Conservation (phyloP, 352 stramenopile genomes). For the Globisporangium recalcitrans region DNA sequence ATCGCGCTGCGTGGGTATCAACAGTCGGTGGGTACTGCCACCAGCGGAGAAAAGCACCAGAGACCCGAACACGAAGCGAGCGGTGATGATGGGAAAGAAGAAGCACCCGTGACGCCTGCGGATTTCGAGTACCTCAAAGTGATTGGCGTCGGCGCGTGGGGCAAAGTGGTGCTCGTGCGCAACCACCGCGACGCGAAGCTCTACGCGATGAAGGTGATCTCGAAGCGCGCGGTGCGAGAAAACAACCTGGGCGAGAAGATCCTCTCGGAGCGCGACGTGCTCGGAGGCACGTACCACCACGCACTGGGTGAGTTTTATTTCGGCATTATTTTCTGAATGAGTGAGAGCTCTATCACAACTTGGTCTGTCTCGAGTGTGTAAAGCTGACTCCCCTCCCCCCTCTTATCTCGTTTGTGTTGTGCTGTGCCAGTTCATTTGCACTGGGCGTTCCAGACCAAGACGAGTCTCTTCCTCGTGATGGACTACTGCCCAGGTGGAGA, state of each 20-base stretch:
- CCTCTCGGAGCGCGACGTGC: constrained; percentile 68
- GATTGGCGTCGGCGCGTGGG: constrained; percentile 85
- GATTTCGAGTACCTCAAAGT: constrained; percentile 89
- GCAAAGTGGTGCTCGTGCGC: constrained; percentile 74
- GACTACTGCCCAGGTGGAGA: constrained; percentile 79
- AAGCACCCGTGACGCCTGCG: constrained; percentile 23
- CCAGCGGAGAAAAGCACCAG: not conserved
- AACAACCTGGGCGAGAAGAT: constrained; percentile 53
- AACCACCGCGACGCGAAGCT: constrained; percentile 41
- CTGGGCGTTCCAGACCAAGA: constrained; percentile 71
- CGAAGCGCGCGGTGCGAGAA: constrained; percentile 46
- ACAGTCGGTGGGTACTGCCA: not conserved
- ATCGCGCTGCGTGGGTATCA: constrained; percentile 65
- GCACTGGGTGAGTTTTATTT: constrained; percentile 29
- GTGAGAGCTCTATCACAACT: not conserved
- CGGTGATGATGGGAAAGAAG: not conserved
- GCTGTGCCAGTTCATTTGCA: constrained; percentile 55
- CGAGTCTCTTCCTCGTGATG: constrained; percentile 71
- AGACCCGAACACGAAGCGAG: not conserved
- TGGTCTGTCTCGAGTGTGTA: too few relatives aligned
- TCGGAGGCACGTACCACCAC: constrained; percentile 66
- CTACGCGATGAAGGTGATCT: constrained; percentile 82
- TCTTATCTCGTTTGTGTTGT: not conserved
- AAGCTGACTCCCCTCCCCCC: not conserved
- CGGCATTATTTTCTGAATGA: not conserved